phyloP scores from a whole-genome alignment of 73 alveolate species.

The Paramecium caudatum region DNA sequence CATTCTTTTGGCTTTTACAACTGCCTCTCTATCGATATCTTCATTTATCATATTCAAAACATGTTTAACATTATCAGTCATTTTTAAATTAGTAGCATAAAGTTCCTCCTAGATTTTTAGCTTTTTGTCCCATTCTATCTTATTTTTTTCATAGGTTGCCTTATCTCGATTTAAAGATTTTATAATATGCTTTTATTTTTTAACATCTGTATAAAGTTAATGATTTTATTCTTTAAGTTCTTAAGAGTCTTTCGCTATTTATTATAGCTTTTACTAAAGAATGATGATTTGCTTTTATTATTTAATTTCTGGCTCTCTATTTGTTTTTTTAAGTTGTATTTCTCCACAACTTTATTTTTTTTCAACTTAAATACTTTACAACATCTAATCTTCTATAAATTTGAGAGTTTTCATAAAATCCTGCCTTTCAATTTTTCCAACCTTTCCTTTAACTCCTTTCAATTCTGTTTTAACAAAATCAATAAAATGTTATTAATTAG shows the following conservation, averaged over 20 bases:
- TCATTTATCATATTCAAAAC: conserved; percentile 50
- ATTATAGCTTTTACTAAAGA: neutral
- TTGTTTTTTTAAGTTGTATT: conserved; percentile 27
- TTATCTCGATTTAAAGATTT: neutral
- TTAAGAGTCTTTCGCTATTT: neutral
- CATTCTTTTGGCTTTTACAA: conserved; percentile 37
- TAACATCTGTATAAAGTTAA: conserved; percentile 24
- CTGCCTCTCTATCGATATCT: conserved; percentile 43
- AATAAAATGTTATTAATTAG: neutral
- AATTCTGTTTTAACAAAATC: neutral
- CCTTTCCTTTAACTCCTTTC: neutral
- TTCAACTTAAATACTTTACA: conserved; percentile 1
- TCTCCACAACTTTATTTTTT: conserved; percentile 7
- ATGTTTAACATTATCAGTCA: conserved; percentile 39
- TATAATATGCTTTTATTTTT: conserved; percentile 38
- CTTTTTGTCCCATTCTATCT: conserved; percentile 22
- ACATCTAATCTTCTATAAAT: conserved; percentile 8
- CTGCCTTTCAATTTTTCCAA: conserved; percentile 9
- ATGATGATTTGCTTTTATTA: conserved; percentile 21
- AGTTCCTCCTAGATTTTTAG: neutral
- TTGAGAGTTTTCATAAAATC: conserved; percentile 39
- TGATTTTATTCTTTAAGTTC: conserved; percentile 44
- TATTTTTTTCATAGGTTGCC: neutral
- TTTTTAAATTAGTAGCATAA: neutral
- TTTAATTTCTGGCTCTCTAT: conserved; percentile 26